Conservation (phyloP, 495 filamentous ascomycete genomes). For the Saxispiralis lemnorum region DNA sequence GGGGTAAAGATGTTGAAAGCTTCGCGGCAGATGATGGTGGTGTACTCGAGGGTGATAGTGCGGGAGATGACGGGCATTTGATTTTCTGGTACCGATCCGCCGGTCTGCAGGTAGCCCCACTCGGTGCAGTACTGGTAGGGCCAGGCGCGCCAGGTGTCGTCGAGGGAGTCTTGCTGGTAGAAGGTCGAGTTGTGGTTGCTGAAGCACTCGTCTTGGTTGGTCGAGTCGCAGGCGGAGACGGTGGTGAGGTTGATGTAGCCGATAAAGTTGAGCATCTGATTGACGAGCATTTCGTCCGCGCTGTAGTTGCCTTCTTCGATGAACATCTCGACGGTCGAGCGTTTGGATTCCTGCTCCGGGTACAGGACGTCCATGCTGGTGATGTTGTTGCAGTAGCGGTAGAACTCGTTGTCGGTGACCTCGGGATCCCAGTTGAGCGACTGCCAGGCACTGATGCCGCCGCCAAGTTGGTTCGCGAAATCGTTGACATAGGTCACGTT, state of each 20-base stretch:
- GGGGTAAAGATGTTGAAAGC: constrained; percentile 46
- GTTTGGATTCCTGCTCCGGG: constrained; percentile 24
- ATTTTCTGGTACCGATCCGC: constrained; percentile 38
- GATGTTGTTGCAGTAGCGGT: constrained; percentile 42
- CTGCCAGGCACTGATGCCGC: constrained; percentile 40
- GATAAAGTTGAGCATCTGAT: constrained; percentile 45
- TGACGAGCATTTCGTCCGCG: constrained; percentile 31
- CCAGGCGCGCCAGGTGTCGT: constrained; percentile 40
- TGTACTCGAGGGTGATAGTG: constrained; percentile 37
- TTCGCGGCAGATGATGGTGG: constrained; percentile 34
- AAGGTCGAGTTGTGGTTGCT: constrained; percentile 31
- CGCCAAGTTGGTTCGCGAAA: constrained; percentile 39
- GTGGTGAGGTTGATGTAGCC: constrained; percentile 37
- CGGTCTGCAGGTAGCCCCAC: constrained; percentile 57
- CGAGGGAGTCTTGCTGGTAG: constrained; percentile 32
- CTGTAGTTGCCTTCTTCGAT: constrained; percentile 34
- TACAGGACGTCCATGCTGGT: constrained; percentile 32
- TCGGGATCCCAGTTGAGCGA: constrained; percentile 52
- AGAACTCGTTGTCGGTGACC: constrained; percentile 35
- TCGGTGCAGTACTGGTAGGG: constrained; percentile 37
- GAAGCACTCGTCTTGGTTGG: constrained; percentile 38
- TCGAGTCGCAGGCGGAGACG: constrained; percentile 21
- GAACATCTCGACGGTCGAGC: constrained; percentile 30
- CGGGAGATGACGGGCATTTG: constrained; percentile 50
- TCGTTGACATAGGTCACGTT: constrained; percentile 40